These are phyloP conservation scores for Tetrahymena malaccensis DNA, from an alignment of 73 alveolate species.

Conservation along the genomic window DNA sequence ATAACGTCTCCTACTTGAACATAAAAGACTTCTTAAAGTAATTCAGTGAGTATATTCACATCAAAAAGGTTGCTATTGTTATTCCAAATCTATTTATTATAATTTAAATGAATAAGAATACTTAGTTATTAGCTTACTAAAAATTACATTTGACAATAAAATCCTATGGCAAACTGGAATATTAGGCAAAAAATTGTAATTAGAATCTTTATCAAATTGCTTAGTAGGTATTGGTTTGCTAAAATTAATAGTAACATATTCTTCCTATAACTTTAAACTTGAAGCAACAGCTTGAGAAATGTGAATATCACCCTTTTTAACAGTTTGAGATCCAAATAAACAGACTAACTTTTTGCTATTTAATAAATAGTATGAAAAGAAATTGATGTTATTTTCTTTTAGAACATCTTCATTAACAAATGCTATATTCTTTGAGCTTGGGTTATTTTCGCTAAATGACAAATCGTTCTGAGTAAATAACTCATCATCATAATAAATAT, in stretches of 20 bases:
- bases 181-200: not conserved
- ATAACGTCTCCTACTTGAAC: not conserved
- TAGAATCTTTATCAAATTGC: not conserved
- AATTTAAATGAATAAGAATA: not conserved
- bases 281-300: not conserved
- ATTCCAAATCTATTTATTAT: not conserved
- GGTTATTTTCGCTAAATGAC: not conserved
- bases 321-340: not conserved
- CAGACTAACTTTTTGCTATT: not conserved
- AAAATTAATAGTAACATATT: not conserved
- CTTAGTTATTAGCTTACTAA: too few species aligned
- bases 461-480: not conserved
- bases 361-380: not conserved
- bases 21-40: not conserved
- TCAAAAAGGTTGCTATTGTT: not conserved
- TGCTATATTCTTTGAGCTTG: not conserved
- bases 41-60: not conserved
- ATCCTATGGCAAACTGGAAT: not conserved
- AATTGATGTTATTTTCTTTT: not conserved
- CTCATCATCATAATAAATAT: not conserved
- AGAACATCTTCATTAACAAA: not conserved
- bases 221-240: not conserved
- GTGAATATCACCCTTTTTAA: not conserved
- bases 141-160: not conserved
- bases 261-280: not conserved